Percentiles rank a stretch among this genome's conserved stretches.
Conservation (phyloP, 306 rosid genomes). For the Biancaea sappan region DNA sequence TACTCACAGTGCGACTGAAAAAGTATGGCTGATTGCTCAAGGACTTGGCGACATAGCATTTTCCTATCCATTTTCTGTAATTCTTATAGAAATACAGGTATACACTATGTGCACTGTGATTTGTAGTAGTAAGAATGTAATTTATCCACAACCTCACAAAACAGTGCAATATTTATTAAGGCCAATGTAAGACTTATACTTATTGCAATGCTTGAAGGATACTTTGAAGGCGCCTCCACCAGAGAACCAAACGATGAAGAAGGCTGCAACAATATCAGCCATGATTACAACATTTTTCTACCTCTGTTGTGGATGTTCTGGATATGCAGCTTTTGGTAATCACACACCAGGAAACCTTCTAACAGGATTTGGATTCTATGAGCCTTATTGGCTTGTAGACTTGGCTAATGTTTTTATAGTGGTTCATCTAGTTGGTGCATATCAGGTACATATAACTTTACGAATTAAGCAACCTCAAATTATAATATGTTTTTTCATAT, state of each 20-base stretch:
- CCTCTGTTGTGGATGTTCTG: conserved; percentile 66
- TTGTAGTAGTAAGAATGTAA: conserved; percentile 1
- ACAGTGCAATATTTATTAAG: neutral
- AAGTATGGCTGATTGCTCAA: conserved; percentile 72
- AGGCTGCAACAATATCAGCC: conserved; percentile 59
- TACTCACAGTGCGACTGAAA: conserved; percentile 46
- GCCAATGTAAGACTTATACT: conserved; percentile 20
- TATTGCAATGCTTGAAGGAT: conserved; percentile 57
- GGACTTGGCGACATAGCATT: conserved; percentile 90
- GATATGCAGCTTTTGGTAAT: conserved; percentile 85
- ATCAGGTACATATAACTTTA: conserved; percentile 53
- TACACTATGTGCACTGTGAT: neutral
- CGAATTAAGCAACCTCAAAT: neutral
- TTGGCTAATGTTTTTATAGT: conserved; percentile 72
- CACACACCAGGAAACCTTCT: conserved; percentile 73
- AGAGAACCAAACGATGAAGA: conserved; percentile 64
- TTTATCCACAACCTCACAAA: neutral
- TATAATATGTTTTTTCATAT: neutral
- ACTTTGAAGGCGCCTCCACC: conserved; percentile 88
- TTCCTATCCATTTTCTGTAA: conserved; percentile 83
- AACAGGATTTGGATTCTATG: conserved; percentile 55
- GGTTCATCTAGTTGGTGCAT: conserved; percentile 83
- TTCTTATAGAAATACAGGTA: conserved; percentile 91
- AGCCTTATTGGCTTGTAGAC: conserved; percentile 68
- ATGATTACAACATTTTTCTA: conserved; percentile 61